Conservation (phyloP, 2,329 filamentous ascomycete genomes). For the Ascochyta clinopodiicola region DNA sequence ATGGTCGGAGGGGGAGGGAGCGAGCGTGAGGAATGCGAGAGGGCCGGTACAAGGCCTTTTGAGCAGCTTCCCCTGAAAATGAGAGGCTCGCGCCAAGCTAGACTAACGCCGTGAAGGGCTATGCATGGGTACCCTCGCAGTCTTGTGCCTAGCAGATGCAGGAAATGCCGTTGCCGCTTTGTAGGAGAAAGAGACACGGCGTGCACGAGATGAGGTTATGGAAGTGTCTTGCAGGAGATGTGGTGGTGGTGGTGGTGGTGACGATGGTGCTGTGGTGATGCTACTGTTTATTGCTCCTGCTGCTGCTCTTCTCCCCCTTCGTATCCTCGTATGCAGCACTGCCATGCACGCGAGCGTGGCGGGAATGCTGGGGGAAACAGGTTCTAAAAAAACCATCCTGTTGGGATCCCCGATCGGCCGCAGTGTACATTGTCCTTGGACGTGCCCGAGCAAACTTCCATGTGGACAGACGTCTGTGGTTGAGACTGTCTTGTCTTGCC, state of each 20-base stretch:
- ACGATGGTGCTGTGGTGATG: background rate
- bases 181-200: background rate
- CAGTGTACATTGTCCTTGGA: slow-evolving; percentile 15
- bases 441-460: slow-evolving; percentile 16
- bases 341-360: slow-evolving; percentile 15
- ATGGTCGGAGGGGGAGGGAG: slow-evolving; percentile 35
- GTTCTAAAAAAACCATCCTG: slow-evolving; percentile 21
- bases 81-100: slow-evolving; percentile 35
- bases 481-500: slow-evolving; percentile 1
- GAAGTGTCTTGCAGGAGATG: background rate
- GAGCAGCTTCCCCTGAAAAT: slow-evolving; percentile 42
- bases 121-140: slow-evolving; percentile 35
- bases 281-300: background rate
- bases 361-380: slow-evolving; percentile 25
- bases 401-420: slow-evolving; percentile 27
- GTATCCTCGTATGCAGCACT: slow-evolving; percentile 6
- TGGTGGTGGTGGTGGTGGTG: background rate
- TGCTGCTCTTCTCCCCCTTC: slow-evolving; percentile 12
- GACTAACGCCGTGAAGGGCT: slow-evolving; percentile 31
- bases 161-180: slow-evolving; percentile 27
- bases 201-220: slow-evolving; percentile 2
- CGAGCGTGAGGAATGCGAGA: slow-evolving; percentile 40
- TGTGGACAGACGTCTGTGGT: slow-evolving; percentile 10
- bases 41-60: slow-evolving; percentile 40
- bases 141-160: slow-evolving; percentile 23